These are phyloP conservation scores for Kentomonas sorsogonicus DNA, from an alignment of 208 protist genomes.

Conservation along the genomic window DNA sequence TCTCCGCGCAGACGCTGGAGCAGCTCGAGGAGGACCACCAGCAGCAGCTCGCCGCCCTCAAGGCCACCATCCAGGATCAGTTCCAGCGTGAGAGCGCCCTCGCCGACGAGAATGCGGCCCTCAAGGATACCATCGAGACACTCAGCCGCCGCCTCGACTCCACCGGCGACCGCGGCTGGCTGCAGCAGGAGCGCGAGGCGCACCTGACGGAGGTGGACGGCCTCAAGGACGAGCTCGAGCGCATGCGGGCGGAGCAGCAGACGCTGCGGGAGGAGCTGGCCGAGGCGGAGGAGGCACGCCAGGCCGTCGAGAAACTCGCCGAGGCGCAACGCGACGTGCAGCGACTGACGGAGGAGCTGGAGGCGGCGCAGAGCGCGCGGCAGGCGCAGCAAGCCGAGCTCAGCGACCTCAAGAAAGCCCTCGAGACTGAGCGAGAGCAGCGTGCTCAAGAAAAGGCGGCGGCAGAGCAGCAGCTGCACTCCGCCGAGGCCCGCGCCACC, in stretches of 20 bases:
- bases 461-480: too few species aligned
- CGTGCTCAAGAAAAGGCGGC: too few species aligned
- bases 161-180: conserved; percentile 25
- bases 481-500: too few species aligned
- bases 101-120: conserved; percentile 21
- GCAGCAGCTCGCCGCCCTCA: conserved; percentile 57
- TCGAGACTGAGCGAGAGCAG: too few species aligned
- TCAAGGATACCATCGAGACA: conserved; percentile 38
- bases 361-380: conserved; percentile 4
- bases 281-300: too few species aligned
- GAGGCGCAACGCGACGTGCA: too few species aligned
- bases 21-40: conserved; percentile 56
- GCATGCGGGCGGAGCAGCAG: too few species aligned
- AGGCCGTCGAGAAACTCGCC: too few species aligned
- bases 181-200: conserved; percentile 37
- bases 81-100: conserved; percentile 39
- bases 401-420: too few species aligned
- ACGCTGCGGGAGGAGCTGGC: too few species aligned
- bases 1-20: conserved; percentile 37
- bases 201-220: conserved; percentile 26
- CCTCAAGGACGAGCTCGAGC: conserved; percentile 15
- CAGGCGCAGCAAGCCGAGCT: conserved; percentile 13
- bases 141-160: conserved; percentile 29
- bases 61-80: conserved; percentile 42
- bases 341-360: conserved; percentile 12